These are phyloP conservation scores for Fagopyrum homotropicum DNA, from an alignment of 148 eudicot genomes.

Conservation along the genomic window DNA sequence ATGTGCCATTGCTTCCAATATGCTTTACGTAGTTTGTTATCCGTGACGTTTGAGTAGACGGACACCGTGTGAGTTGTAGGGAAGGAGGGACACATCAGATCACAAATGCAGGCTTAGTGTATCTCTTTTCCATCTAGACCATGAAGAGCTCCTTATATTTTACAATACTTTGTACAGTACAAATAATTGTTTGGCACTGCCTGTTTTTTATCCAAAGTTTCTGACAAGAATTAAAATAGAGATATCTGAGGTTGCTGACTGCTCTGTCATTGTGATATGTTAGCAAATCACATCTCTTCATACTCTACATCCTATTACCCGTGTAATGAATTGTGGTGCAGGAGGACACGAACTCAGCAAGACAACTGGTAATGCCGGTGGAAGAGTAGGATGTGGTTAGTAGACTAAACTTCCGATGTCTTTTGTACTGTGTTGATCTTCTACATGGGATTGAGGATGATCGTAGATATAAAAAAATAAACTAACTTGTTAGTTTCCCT, in stretches of 20 bases:
- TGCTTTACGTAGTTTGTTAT: neutral
- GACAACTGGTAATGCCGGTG: conserved; percentile 91
- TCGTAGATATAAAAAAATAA: neutral
- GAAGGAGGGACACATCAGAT: neutral
- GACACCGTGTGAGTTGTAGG: neutral
- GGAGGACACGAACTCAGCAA: conserved; percentile 96
- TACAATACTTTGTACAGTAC: neutral
- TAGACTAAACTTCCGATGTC: neutral
- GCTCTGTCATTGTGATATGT: neutral
- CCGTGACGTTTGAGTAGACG: neutral
- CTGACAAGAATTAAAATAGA: neutral
- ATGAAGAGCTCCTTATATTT: neutral
- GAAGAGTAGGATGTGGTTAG: conserved; percentile 82
- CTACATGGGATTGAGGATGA: neutral
- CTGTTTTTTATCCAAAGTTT: neutral
- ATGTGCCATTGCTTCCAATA: neutral
- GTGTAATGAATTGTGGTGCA: conserved; percentile 17
- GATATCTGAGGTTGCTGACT: neutral
- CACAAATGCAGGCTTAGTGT: neutral
- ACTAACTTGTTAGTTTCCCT: neutral
- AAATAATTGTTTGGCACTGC: neutral
- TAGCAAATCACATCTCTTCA: neutral
- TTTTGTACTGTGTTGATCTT: neutral
- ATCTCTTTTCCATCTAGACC: neutral
- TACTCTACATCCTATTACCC: neutral